A percentile compares a stretch with the other conserved stretches of the same genome.
phyloP scores from a whole-genome alignment of 73 alveolate species.

The Durusdinium trenchii region DNA sequence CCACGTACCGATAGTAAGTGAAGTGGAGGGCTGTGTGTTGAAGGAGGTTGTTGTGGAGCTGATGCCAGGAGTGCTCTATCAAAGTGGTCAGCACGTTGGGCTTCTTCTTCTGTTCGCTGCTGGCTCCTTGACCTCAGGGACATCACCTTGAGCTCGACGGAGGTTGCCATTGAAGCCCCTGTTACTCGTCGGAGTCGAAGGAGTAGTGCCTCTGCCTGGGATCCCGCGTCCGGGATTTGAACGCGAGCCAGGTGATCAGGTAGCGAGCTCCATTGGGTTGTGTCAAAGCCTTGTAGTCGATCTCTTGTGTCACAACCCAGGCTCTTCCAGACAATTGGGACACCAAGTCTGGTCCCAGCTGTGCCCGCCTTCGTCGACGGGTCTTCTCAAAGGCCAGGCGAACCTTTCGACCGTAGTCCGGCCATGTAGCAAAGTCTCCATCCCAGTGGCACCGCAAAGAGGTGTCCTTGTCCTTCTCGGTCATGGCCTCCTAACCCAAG shows the following conservation, averaged over 20 bases:
- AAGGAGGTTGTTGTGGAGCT: too few relatives aligned
- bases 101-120: too few relatives aligned
- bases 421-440: background rate
- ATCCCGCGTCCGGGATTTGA: background rate
- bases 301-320: conserved; percentile 4
- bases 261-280: background rate
- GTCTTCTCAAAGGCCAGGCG: background rate
- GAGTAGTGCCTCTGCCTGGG: background rate
- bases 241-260: background rate
- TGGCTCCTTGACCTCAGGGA: too few relatives aligned
- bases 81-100: too few relatives aligned
- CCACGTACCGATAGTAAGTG: too few relatives aligned
- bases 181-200: background rate
- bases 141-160: too few relatives aligned
- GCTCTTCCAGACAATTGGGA: background rate
- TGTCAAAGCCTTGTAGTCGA: background rate
- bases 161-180: too few relatives aligned
- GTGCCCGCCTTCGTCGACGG: background rate
- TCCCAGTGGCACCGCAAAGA: background rate
- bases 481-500: too few relatives aligned
- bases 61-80: too few relatives aligned
- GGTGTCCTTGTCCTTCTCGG: background rate
- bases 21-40: too few relatives aligned
- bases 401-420: background rate
- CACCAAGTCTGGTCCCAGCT: background rate